phyloP scores from a whole-genome alignment of 208 protist species.

The Phytomonas francai region DNA sequence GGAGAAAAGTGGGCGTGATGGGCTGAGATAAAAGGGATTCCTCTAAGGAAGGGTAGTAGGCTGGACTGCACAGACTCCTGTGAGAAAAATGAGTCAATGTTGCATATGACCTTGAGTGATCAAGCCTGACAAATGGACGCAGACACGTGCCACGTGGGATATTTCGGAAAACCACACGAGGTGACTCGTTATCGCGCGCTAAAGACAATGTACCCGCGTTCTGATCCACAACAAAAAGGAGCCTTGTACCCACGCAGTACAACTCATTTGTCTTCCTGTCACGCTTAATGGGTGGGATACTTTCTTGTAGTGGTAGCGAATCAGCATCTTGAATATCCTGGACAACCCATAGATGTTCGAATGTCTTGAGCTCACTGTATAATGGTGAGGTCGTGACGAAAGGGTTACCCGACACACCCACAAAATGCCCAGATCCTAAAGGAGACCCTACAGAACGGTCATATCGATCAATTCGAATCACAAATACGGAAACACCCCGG shows the following conservation, averaged over 20 bases:
- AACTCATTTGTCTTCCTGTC: slow-evolving; percentile 25
- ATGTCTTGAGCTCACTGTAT: slow-evolving; percentile 46
- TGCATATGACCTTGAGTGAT: slow-evolving; percentile 70
- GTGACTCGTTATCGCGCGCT: slow-evolving; percentile 64
- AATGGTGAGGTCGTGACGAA: slow-evolving; percentile 45
- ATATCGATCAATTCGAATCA: slow-evolving; percentile 58
- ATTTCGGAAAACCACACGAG: slow-evolving; percentile 64
- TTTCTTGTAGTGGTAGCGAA: slow-evolving; percentile 65
- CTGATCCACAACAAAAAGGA: slow-evolving; percentile 80
- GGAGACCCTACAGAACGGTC: slow-evolving; percentile 44
- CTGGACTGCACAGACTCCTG: slow-evolving; percentile 21
- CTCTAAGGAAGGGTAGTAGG: slow-evolving; percentile 33
- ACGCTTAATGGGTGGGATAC: slow-evolving; percentile 38
- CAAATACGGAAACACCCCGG: slow-evolving; percentile 65
- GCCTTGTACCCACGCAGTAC: slow-evolving; percentile 60
- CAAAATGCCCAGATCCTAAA: slow-evolving; percentile 83
- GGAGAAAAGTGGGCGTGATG: slow-evolving; percentile 58
- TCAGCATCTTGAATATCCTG: slow-evolving; percentile 85
- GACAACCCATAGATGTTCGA: slow-evolving; percentile 67
- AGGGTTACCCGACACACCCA: slow-evolving; percentile 51
- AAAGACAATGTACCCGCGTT: slow-evolving; percentile 65
- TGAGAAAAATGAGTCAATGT: slow-evolving; percentile 54
- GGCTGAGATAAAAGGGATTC: slow-evolving; percentile 38
- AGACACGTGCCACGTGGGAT: slow-evolving; percentile 46
- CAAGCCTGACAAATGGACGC: slow-evolving; percentile 82